Evolutionary conservation across 371 early-diverging fungal species (phyloP), one percentile per base, ranked within the genome.

Genomic region (Mortierella sp.): DNA sequence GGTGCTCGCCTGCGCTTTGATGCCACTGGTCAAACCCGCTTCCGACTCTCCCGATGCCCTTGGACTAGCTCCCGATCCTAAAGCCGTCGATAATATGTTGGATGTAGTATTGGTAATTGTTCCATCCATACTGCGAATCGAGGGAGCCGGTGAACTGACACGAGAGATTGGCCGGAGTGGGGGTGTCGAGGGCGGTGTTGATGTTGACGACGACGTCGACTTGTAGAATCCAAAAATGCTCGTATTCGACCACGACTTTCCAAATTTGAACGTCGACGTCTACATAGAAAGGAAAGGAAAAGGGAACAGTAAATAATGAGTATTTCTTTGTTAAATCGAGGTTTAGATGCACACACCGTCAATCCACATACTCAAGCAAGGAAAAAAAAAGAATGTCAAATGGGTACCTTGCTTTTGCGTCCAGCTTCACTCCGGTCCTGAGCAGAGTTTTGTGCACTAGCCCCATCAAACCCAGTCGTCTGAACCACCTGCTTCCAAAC

Each of bases 221-320:
- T 85, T 76, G 50, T 90, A 91, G 66, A 89, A 91, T 37, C 85
- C 87, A 31, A 91, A 75, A 37, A 91, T 85, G 43, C 88, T 88
- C 6, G 90, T 79, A 14, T 88, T 86, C 9, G 92, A 89, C 63
- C 90, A 76, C 10, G 92, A 86, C 66, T 89, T 89, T 53, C 89
- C 88, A 63, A 90, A 79, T 26, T 89, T 91, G 50, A 90, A 79
- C 2, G 86, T 85, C 9, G 83, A 77, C 53, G 40, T 55, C 65
- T 53, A 58, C 24, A 47, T 65, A 8, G 13, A 48, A 22, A 22
- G 39, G 16, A 41, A 22, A 50, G 19, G 1, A 14, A 26, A 8
- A 41, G 16, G 19, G 13, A 37, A 1, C 26, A 13, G 34, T 19
- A 41, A 44, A 31, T 14, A 48, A 7, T 29, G 10, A 13, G 73